A percentile compares a stretch with the other conserved stretches of the same genome.
phyloP scores from a whole-genome alignment of 2,329 filamentous ascomycete genomes.

The Aspergillus quadricinctus region DNA sequence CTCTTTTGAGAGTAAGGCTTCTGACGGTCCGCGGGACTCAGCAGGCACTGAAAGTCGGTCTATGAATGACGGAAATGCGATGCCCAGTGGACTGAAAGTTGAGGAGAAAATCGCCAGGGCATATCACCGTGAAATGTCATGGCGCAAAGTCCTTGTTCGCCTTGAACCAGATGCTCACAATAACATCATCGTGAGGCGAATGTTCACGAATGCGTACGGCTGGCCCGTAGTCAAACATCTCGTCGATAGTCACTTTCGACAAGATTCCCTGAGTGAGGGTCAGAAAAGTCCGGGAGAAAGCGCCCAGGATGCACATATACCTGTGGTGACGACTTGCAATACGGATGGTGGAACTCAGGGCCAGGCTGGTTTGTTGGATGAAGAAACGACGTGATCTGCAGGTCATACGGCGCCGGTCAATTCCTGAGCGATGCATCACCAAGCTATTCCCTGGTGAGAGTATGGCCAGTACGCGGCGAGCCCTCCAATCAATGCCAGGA shows the following conservation, averaged over 20 bases:
- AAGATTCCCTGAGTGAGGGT: conserved; percentile 61
- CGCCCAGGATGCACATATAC: conserved; percentile 64
- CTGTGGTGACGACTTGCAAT: conserved; percentile 52
- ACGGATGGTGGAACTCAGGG: conserved; percentile 63
- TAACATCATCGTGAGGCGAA: conserved; percentile 93
- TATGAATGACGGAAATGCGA: conserved; percentile 10
- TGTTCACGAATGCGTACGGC: conserved; percentile 95
- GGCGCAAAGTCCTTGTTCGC: conserved; percentile 94
- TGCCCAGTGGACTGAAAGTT: conserved; percentile 64
- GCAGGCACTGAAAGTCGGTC: conserved; percentile 8
- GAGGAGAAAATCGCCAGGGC: conserved; percentile 97
- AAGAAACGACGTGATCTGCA: neutral
- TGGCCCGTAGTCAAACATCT: conserved; percentile 97
- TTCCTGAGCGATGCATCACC: neutral
- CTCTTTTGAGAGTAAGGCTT: conserved; percentile 16
- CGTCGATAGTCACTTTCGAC: conserved; percentile 89
- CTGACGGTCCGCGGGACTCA: conserved; percentile 7
- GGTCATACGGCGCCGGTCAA: neutral
- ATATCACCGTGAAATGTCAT: conserved; percentile 86
- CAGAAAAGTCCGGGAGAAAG: conserved; percentile 64
- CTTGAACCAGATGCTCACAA: conserved; percentile 97
- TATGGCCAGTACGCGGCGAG: neutral
- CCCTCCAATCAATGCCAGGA: conserved; percentile 2
- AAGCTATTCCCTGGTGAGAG: neutral
- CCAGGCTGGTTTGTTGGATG: conserved; percentile 15